Evolutionary conservation across 2,329 filamentous ascomycete species (phyloP).

Genomic region (Cladorrhinum sp.): DNA sequence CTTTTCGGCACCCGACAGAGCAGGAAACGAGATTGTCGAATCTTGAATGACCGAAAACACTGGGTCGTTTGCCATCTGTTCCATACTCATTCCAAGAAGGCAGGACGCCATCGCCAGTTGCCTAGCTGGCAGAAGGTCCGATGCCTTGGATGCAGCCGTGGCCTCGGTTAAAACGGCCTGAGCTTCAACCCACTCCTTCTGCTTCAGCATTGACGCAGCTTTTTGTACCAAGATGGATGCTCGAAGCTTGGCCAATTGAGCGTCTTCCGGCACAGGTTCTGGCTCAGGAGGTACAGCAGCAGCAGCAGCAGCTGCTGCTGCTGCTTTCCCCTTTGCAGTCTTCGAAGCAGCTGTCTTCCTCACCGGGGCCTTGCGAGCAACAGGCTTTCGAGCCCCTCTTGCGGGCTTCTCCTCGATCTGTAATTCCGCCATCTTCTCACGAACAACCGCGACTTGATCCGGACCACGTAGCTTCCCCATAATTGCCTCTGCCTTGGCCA

Average conservation of each 20-base stretch:
- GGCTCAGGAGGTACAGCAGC: slow-evolving; percentile 22
- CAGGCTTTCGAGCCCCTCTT: slow-evolving; percentile 28
- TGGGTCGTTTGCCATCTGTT: slow-evolving; percentile 72
- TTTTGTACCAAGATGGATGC: slow-evolving; percentile 41
- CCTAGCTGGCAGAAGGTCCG: slow-evolving; percentile 41
- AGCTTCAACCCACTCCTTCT: slow-evolving; percentile 58
- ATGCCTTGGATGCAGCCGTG: slow-evolving; percentile 38
- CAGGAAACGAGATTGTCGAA: slow-evolving; percentile 84
- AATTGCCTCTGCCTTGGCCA: slow-evolving; percentile 49
- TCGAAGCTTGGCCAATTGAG: slow-evolving; percentile 37
- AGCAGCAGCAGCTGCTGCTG: slow-evolving; percentile 13
- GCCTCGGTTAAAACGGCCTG: slow-evolving; percentile 52
- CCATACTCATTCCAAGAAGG: slow-evolving; percentile 64
- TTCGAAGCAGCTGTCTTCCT: slow-evolving; percentile 25
- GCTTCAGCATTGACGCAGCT: slow-evolving; percentile 45
- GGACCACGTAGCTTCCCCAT: slow-evolving; percentile 35
- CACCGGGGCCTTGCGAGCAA: slow-evolving; percentile 28
- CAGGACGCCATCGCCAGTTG: slow-evolving; percentile 65
- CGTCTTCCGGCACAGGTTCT: slow-evolving; percentile 31
- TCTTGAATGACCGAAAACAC: slow-evolving; percentile 89
- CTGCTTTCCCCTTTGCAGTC: slow-evolving; percentile 27
- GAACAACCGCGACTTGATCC: slow-evolving; percentile 31
- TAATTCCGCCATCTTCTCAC: slow-evolving; percentile 36
- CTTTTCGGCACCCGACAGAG: slow-evolving; percentile 51
- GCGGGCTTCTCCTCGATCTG: slow-evolving; percentile 33